Evolutionary conservation across 805 yeast species (phyloP).

Genomic region (Starmerella vaccinii): DNA sequence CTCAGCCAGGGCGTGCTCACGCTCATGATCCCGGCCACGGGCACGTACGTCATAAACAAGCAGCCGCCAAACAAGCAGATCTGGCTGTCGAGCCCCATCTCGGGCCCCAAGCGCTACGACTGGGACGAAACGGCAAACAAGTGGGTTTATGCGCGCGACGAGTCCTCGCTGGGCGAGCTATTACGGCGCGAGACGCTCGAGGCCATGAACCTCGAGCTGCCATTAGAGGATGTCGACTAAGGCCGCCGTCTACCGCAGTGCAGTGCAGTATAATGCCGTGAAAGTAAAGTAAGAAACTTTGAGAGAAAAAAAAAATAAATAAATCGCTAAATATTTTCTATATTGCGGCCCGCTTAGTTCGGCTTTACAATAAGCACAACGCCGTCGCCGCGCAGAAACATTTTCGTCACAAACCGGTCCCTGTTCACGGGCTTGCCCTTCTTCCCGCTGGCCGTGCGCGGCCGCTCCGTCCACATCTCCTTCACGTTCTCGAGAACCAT

Average conservation of each 20-base stretch:
- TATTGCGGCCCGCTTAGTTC: not conserved
- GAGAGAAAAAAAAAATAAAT: no score
- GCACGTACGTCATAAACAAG: slow-evolving; percentile 85
- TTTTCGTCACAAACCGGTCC: slow-evolving; percentile 75
- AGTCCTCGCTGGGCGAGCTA: slow-evolving; percentile 37
- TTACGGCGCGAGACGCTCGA: slow-evolving; percentile 41
- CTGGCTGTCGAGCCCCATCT: slow-evolving; percentile 87
- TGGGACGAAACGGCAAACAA: slow-evolving; percentile 44
- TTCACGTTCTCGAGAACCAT: slow-evolving; percentile 86
- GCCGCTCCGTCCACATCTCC: slow-evolving; percentile 65
- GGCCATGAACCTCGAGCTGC: slow-evolving; percentile 14
- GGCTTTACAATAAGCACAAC: slow-evolving; percentile 55
- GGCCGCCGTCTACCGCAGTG: no score
- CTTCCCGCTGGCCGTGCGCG: slow-evolving; percentile 56
- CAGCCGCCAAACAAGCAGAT: slow-evolving; percentile 97
- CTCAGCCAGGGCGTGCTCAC: slow-evolving; percentile 81
- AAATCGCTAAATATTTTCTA: no score
- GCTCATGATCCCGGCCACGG: slow-evolving; percentile 55
- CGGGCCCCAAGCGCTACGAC: slow-evolving; percentile 85
- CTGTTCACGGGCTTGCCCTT: slow-evolving; percentile 54
- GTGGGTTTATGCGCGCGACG: slow-evolving; percentile 76
- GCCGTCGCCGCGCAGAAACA: slow-evolving; percentile 92
- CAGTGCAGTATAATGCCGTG: no score
- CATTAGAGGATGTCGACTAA: slow-evolving; percentile 19
- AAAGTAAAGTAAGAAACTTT: no score